Evolutionary conservation across 1,284 basidiomycete species (phyloP), one percentile per base, ranked within the genome.

Genomic region (Leccinum brunneo-olivaceum): DNA sequence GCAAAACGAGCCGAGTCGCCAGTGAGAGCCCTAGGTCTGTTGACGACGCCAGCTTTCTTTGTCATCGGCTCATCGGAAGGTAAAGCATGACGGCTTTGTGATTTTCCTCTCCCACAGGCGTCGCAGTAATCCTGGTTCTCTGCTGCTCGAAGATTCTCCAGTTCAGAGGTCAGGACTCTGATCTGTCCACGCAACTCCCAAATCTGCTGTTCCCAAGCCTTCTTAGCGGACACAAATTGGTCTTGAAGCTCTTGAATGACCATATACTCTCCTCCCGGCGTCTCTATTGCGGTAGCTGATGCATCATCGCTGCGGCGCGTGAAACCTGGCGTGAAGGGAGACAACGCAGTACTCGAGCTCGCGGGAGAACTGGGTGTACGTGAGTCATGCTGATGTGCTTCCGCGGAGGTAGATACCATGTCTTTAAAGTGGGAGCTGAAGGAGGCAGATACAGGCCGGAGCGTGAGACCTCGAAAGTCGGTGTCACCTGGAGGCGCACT

Each of bases 181-280:
- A 90, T 73, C 57, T 85, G 82, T 14, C 76, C 76, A 58, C 84
- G 84, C 42, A 89, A 66, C 55, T 86, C 85, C 77, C 74, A 81
- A 38, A 85, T 72, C 52, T 85, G 81, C 38, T 71, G 72, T 54
- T 84, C 80, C 79, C 80, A 85, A 19, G 72, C 74, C 49, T 74
- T 72, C 36, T 81, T 76, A 19, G 79, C 65, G 8, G 70, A 68
- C 20, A 67, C 56, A 28, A 86, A 70, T 60, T 85, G 77, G 36
- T 83, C 79, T 54, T 81, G 79, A 39, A 88, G 62, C 12, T 70
- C 65, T 47, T 72, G 66, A 32, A 81, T 71, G 27, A 77, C 61
- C 23, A 68, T 51, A 36, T 68, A 60, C 43, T 74, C 73, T 45
- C 78, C 76, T 30, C 73, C 70, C 6, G 60, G 53, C 7, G 53